These are phyloP conservation scores for Daldinia bambusicola DNA, from an alignment of 495 filamentous ascomycete genomes.

Conservation along the genomic window DNA sequence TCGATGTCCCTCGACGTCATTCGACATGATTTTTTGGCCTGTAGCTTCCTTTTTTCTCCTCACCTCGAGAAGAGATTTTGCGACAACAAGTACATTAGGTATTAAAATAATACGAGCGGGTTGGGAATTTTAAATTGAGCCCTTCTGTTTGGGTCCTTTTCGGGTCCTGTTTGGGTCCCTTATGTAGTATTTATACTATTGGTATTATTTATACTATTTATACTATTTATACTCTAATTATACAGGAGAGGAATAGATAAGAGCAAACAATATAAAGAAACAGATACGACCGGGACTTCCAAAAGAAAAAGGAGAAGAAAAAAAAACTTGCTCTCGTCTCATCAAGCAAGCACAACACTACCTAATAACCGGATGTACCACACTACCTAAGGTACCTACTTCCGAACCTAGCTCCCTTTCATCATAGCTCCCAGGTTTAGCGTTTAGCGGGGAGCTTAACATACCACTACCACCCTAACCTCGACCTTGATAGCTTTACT, in stretches of 20 bases:
- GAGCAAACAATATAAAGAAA: slow-evolving; percentile 6
- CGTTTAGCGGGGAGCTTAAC: slow-evolving; percentile 36
- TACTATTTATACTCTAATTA: not conserved
- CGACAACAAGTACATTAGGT: slow-evolving; percentile 19
- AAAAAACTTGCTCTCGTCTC: slow-evolving; percentile 21
- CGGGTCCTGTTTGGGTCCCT: not conserved
- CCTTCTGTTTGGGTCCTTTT: not conserved
- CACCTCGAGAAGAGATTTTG: slow-evolving; percentile 20
- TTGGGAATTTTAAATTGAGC: slow-evolving; percentile 8
- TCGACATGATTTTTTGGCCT: slow-evolving; percentile 33
- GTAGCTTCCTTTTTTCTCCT: slow-evolving; percentile 30
- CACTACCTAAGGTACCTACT: not conserved
- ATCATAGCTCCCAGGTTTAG: slow-evolving; percentile 23
- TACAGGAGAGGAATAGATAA: slow-evolving; percentile 12
- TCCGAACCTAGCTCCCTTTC: slow-evolving; percentile 27
- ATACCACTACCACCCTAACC: slow-evolving; percentile 6
- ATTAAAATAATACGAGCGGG: slow-evolving; percentile 12
- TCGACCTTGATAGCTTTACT: slow-evolving; percentile 7
- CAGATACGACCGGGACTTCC: not conserved
- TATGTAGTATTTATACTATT: too few relatives aligned
- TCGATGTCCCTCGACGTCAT: slow-evolving; percentile 45
- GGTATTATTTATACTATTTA: not conserved
- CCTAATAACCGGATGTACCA: too few relatives aligned
- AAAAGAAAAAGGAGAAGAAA: too few relatives aligned
- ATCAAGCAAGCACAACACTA: slow-evolving; percentile 7